Evolutionary conservation across 306 rosid genomes (phyloP).

Genomic region (Quercus berberidifolia): DNA sequence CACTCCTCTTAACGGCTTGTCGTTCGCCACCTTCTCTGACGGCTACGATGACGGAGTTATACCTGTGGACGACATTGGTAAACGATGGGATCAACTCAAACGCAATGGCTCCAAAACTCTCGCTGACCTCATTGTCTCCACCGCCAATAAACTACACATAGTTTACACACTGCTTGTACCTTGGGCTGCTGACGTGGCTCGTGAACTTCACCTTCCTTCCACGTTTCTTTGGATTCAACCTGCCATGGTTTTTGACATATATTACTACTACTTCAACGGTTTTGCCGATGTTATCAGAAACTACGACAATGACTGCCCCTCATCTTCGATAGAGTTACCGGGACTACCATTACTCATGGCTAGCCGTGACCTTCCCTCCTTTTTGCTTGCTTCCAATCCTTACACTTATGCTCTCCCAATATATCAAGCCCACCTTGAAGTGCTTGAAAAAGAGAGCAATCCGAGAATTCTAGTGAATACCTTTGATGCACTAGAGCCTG

Average conservation of each 20-base stretch:
- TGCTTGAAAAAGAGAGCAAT: background rate
- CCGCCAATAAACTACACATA: background rate
- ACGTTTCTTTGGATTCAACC: constrained; percentile 39
- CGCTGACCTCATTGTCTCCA: constrained; percentile 1
- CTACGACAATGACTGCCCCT: background rate
- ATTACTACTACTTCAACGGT: constrained; percentile 32
- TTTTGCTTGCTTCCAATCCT: constrained; percentile 1
- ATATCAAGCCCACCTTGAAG: background rate
- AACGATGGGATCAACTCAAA: background rate
- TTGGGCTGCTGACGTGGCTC: constrained; percentile 32
- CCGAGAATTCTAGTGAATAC: constrained; percentile 32
- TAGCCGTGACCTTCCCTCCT: constrained; percentile 35
- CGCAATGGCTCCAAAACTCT: constrained; percentile 3
- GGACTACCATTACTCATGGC: constrained; percentile 12
- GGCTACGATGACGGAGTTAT: constrained; percentile 32
- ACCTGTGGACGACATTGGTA: background rate
- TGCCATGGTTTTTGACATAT: constrained; percentile 32
- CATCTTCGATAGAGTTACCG: background rate
- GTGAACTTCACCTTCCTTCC: constrained; percentile 10
- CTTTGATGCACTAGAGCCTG: constrained; percentile 23
- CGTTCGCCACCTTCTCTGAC: constrained; percentile 18
- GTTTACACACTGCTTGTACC: constrained; percentile 20
- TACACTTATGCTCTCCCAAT: background rate
- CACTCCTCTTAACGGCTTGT: background rate
- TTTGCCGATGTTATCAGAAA: background rate